Evolutionary conservation across 148 eudicot species (phyloP), one percentile per base, ranked within the genome.

Genomic region (Vaccinium darrowii): DNA sequence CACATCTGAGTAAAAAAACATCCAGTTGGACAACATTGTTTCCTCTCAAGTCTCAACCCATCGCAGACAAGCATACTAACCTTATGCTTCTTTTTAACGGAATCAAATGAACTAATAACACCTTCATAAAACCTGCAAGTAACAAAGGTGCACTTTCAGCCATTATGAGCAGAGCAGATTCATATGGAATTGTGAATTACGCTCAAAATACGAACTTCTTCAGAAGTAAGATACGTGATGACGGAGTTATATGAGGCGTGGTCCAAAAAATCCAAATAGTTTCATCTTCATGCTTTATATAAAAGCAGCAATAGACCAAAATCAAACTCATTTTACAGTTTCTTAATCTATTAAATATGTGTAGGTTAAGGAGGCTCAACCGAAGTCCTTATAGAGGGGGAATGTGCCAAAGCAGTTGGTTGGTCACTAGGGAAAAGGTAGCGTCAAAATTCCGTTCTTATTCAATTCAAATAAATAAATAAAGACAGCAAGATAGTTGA

Each of bases 101-200:
- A 30, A 87, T 90, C 91, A 88, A 81, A 96, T 19, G 91, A 88
- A 27, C 69, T 87, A 79, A 96, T 57, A 56, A 89, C 82, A 47
- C 99, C 99, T 83, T 89, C 86, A 90, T 94, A 96, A 84, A 74
- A 96, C 90, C 98, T 96, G 92, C 84, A 86, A 83, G 82, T 27
- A 74, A 33, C 67, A 76, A 49, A 58, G 47, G 14, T n/a, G 27
- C 21, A 43, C 23, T 60, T n/a, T 43, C 50, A 21, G 16, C 57
- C 6, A 51, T 51, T 77, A 77, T 51, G 18, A 77, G 30, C 56
- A n/a, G 27, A 9, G 58, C 36, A 51, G 54, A 52, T 77, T 50
- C 27, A 76, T 50, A 56, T 50, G 16, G 57, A 76, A 49, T 76
- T 76, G 23, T 52, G 5, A 76, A n/a, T 76, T 10, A 9, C 33